Percentiles rank a stretch among this genome's conserved stretches.
These are phyloP conservation scores for Lactarius deliciosus DNA, from an alignment of 768 basidiomycete species.

Conservation along the genomic window DNA sequence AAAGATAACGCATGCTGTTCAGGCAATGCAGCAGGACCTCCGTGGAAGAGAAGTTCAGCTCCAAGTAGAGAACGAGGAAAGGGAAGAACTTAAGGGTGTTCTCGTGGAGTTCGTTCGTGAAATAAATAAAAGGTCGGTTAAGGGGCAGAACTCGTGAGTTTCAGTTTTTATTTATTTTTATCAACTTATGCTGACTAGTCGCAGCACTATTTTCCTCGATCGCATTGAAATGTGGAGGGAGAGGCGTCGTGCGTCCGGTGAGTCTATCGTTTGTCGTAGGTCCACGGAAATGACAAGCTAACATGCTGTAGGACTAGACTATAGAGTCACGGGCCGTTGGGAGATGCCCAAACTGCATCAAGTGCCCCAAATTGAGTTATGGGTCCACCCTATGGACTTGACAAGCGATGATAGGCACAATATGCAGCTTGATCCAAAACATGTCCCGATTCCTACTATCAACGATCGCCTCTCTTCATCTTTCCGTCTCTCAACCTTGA, in stretches of 20 bases:
- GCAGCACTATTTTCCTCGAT: constrained; percentile 6
- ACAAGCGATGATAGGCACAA: constrained; percentile 21
- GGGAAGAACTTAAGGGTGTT: not conserved
- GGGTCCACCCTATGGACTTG: constrained; percentile 12
- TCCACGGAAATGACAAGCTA: not conserved
- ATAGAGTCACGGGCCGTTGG: constrained; percentile 17
- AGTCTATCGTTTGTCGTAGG: not conserved
- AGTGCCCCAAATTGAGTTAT: constrained; percentile 1
- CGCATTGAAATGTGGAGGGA: not conserved
- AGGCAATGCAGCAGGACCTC: constrained; percentile 14
- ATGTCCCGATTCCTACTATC: constrained; percentile 17
- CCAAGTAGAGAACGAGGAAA: constrained; percentile 11
- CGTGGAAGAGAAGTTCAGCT: constrained; percentile 2
- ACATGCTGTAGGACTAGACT: constrained; percentile 5
- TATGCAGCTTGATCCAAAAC: constrained; percentile 14
- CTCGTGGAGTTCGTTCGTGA: constrained; percentile 13
- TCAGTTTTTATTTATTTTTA: not conserved
- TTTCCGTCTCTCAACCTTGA: constrained; percentile 9
- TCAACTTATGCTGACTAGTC: not conserved
- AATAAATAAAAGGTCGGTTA: constrained; percentile 2
- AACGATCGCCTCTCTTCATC: not conserved
- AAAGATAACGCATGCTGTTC: constrained; percentile 5
- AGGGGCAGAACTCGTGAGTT: constrained; percentile 13
- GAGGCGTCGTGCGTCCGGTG: not conserved
- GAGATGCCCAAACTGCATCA: not conserved